These are phyloP conservation scores for Onygena corvina DNA, from an alignment of 2,329 filamentous ascomycete genomes.

Conservation along the genomic window DNA sequence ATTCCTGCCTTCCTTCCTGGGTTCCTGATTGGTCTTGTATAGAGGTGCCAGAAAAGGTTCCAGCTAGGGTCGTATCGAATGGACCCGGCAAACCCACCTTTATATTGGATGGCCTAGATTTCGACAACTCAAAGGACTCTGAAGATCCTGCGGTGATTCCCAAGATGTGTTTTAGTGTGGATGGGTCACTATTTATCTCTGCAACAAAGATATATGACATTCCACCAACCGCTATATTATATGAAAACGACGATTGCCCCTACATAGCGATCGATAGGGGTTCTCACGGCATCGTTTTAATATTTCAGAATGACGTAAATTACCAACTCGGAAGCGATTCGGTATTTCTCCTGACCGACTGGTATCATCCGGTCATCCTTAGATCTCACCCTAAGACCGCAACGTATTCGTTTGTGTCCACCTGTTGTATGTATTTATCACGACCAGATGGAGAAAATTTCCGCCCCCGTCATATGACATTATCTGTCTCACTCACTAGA, in stretches of 20 bases:
- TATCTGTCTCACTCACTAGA: no score
- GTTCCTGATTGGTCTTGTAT: slow-evolving; percentile 13
- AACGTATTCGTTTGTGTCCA: not conserved
- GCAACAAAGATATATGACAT: not conserved
- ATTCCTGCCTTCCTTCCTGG: slow-evolving; percentile 10
- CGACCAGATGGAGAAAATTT: not conserved
- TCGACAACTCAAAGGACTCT: no score
- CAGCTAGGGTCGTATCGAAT: no score
- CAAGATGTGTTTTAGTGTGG: not conserved
- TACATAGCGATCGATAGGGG: not conserved
- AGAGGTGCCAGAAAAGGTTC: no score
- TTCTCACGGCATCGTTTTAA: not conserved
- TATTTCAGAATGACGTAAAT: not conserved
- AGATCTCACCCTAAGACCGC: not conserved
- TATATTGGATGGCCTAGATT: no score
- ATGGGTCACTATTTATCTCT: not conserved
- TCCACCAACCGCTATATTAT: not conserved
- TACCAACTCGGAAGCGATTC: not conserved
- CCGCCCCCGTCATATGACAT: no score
- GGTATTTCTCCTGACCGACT: not conserved
- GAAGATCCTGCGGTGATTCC: not conserved
- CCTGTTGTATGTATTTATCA: not conserved
- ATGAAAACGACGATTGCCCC: not conserved
- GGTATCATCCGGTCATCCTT: not conserved
- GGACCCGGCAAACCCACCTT: no score